Percentiles rank a stretch among this genome's conserved stretches.
Conservation (phyloP, 768 basidiomycete genomes). For the Leccinum sublutescens region DNA sequence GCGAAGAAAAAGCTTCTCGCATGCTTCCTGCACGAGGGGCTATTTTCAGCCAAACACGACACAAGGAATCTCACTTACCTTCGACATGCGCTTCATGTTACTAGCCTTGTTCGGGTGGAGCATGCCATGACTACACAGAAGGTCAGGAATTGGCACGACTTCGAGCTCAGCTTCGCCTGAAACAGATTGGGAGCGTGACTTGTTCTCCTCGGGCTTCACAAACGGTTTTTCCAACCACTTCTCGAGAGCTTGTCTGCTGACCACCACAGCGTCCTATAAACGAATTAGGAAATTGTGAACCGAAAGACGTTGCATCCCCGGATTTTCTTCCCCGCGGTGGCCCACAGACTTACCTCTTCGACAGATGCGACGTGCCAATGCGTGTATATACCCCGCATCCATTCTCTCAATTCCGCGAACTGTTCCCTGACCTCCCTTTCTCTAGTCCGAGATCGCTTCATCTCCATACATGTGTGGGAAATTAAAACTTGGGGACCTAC, state of each 20-base stretch:
- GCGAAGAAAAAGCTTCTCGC: constrained; percentile 28
- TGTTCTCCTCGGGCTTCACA: constrained; percentile 20
- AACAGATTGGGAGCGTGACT: constrained; percentile 18
- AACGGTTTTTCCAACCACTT: constrained; percentile 52
- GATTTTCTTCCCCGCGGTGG: constrained; percentile 3
- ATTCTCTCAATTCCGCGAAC: constrained; percentile 52
- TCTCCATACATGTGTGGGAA: constrained; percentile 17
- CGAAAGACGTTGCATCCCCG: constrained; percentile 6
- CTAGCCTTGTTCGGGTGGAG: constrained; percentile 59
- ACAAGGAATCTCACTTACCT: constrained; percentile 36
- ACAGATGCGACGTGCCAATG: constrained; percentile 54
- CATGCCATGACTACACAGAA: constrained; percentile 60
- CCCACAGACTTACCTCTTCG: constrained; percentile 43
- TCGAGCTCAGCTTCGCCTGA: constrained; percentile 21
- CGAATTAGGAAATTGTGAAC: constrained; percentile 15
- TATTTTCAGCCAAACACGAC: background rate
- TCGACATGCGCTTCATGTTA: constrained; percentile 67
- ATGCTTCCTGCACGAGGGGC: constrained; percentile 20
- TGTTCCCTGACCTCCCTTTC: constrained; percentile 38
- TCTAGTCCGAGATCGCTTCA: constrained; percentile 32
- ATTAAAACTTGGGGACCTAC: constrained; percentile 36
- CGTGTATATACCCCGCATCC: constrained; percentile 59
- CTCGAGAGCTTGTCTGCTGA: constrained; percentile 59
- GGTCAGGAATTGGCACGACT: constrained; percentile 38
- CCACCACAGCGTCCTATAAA: constrained; percentile 53